A percentile compares a stretch with the other conserved stretches of the same genome.
Conservation (phyloP, 225 moss, liverwort and hornwort species). For the Pleurozium schreberi region DNA sequence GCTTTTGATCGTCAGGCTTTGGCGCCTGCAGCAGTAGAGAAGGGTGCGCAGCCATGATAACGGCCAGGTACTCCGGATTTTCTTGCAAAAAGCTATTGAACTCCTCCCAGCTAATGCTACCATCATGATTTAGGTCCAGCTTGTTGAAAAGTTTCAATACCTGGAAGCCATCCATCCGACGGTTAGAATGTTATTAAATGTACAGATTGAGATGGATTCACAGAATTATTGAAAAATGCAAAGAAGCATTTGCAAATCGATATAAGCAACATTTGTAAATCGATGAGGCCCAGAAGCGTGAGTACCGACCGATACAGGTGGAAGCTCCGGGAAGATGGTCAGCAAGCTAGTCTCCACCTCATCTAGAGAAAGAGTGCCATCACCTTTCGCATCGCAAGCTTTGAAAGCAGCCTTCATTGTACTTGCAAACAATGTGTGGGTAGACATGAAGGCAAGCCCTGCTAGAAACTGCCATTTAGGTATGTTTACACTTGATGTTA, state of each 20-base stretch:
- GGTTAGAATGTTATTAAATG: background rate
- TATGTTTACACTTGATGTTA: too few species aligned
- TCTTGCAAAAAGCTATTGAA: slow-evolving; percentile 41
- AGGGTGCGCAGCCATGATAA: slow-evolving; percentile 56
- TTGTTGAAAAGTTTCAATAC: slow-evolving; percentile 21
- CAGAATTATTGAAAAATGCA: background rate
- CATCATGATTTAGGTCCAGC: slow-evolving; percentile 33
- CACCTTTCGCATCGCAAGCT: slow-evolving; percentile 45
- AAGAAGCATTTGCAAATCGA: background rate
- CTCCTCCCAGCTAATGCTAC: slow-evolving; percentile 50
- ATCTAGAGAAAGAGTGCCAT: slow-evolving; percentile 34
- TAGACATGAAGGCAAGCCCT: slow-evolving; percentile 53
- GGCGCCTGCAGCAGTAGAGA: slow-evolving; percentile 17
- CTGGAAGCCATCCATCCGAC: slow-evolving; percentile 8
- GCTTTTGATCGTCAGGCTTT: background rate
- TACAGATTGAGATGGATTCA: background rate
- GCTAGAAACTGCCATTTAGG: slow-evolving; percentile 54
- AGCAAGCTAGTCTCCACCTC: slow-evolving; percentile 47
- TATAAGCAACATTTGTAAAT: background rate
- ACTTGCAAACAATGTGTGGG: slow-evolving; percentile 38
- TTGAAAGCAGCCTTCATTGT: slow-evolving; percentile 49
- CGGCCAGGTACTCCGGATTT: slow-evolving; percentile 51
- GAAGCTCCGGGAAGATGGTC: slow-evolving; percentile 35
- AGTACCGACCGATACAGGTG: slow-evolving; percentile 33
- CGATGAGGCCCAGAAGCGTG: background rate